A percentile compares a stretch with the other conserved stretches of the same genome.
Evolutionary conservation across 1,139 yeast species (phyloP).

Genomic region (Debaryomycetaceae sp.): DNA sequence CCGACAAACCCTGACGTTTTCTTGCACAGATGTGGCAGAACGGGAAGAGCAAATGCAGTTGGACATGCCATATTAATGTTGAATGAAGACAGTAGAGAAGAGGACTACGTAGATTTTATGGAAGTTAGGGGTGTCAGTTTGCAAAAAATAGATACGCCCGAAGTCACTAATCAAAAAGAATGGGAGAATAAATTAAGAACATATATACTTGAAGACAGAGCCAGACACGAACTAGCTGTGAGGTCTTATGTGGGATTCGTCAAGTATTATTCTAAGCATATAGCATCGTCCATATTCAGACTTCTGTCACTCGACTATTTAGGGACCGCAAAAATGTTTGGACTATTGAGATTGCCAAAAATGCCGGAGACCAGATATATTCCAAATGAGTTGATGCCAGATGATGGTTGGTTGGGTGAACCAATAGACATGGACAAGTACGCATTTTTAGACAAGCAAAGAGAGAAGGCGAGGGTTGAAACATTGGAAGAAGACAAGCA

Average conservation of each 20-base stretch:
- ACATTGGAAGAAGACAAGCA: constrained; percentile 50
- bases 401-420: constrained; percentile 70
- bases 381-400: constrained; percentile 46
- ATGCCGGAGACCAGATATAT: constrained; percentile 85
- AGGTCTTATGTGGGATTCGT: constrained; percentile 81
- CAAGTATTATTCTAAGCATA: constrained; percentile 80
- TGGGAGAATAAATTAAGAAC: constrained; percentile 36
- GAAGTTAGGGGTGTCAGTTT: constrained; percentile 65
- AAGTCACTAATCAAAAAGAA: constrained; percentile 17
- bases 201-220: constrained; percentile 71
- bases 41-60: constrained; percentile 83
- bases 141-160: constrained; percentile 33
- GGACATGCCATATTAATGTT: constrained; percentile 79
- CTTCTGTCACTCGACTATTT: constrained; percentile 66
- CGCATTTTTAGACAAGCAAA: constrained; percentile 58
- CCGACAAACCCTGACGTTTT: constrained; percentile 89
- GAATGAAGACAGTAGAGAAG: constrained; percentile 66
- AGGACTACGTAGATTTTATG: constrained; percentile 78
- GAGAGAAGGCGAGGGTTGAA: constrained; percentile 61
- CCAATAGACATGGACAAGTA: constrained; percentile 63
- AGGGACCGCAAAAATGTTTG: constrained; percentile 73
- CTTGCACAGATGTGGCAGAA: constrained; percentile 87
- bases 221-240: constrained; percentile 76
- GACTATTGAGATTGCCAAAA: constrained; percentile 77
- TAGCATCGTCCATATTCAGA: constrained; percentile 89